phyloP scores from a whole-genome alignment of 2,329 filamentous ascomycete species.

The Venturia oleaginea region DNA sequence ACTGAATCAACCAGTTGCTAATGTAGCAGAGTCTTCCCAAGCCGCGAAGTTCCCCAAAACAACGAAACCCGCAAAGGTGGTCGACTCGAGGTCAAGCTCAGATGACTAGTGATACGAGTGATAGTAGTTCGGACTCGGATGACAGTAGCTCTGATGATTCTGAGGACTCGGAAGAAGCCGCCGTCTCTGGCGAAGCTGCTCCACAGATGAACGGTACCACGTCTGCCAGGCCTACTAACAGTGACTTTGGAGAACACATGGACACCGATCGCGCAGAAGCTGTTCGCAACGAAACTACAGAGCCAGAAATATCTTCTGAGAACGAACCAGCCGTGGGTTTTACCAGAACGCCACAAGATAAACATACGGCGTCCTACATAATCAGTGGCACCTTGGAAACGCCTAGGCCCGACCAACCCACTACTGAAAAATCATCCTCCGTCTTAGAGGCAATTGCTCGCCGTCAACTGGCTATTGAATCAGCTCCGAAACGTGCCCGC shows the following conservation, averaged over 20 bases:
- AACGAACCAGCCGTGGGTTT: background rate
- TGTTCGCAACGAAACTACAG: background rate
- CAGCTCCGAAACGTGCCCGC: slow-evolving; percentile 25
- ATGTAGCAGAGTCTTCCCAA: background rate
- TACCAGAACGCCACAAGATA: background rate
- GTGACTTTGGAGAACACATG: background rate
- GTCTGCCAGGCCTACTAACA: background rate
- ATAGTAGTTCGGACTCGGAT: background rate
- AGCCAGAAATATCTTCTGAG: background rate
- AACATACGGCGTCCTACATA: background rate
- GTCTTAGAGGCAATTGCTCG: background rate
- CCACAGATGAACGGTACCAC: background rate
- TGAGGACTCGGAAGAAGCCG: background rate
- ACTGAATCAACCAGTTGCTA: background rate
- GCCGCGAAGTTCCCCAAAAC: background rate
- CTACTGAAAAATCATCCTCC: background rate
- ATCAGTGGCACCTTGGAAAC: background rate
- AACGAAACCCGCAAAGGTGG: background rate
- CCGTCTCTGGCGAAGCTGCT: background rate
- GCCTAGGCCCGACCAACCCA: background rate
- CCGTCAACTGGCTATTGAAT: slow-evolving; percentile 2
- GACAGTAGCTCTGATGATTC: background rate
- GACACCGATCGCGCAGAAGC: background rate
- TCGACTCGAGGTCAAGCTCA: background rate
- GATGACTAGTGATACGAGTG: background rate